Evolutionary conservation across 371 early-diverging fungal genomes (phyloP), one percentile per base, ranked within the genome.

Genomic region (Haplosporangium sp.): DNA sequence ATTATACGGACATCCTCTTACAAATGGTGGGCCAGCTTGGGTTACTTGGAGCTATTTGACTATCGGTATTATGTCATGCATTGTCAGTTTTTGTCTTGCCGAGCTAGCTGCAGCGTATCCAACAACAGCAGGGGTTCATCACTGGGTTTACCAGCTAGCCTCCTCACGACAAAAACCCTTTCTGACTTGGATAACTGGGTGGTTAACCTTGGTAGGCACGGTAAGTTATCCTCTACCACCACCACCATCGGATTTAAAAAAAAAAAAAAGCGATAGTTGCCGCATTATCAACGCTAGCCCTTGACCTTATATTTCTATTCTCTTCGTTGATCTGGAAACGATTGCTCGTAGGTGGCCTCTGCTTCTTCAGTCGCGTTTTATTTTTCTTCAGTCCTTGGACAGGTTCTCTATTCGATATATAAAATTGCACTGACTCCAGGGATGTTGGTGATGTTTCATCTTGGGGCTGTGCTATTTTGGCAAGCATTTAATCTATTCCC

Each of bases 1-100:
- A 13, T 58, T 78, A 2, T 78, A 78, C 39, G 78, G 74, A 1
- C 27, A 67, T 3, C 61, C 78, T 0, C 56, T 78, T 27, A 78
- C 67, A 27, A 78, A 78, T 63, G 78, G 78, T 13, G 78, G 74
- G 6, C 78, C 78, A 0, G 74, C 71, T 2, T 78, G 79, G 79
- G 61, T 67, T 4, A 78, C 71, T 8, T 78, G 74, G 74, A 61
- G 74, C 10, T 78, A 61, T 37, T 44, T 78, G 15, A 47, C 40
- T 10, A 63, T 74, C 0, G 79, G 79, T 27, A 20, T 60, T 50
- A 73, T 78, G 71, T 73, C 74, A 13, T 56, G 67, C 38, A 60
- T 74, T 3, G 79, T 78, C 38, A 69, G 67, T 11, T 42, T 78
- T 17, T 73, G 74, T 39, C 50, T 78, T 11, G 69, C 71, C 17